Conservation (phyloP, 176 grass and related monocot species). For the Aegilops umbellulata region DNA sequence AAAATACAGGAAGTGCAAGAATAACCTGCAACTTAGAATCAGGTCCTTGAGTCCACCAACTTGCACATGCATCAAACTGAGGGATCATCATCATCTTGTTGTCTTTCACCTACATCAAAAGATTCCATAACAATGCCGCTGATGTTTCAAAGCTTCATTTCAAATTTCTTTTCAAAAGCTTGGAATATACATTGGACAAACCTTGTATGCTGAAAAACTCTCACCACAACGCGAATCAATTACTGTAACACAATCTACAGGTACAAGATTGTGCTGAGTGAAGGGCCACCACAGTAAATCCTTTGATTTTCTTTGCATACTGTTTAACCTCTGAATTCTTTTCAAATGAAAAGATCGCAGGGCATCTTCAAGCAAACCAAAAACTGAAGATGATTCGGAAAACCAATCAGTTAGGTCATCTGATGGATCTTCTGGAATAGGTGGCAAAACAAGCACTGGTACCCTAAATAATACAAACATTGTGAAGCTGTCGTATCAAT, state of each 20-base stretch:
- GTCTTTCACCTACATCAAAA: slow-evolving; percentile 56
- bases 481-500: slow-evolving; percentile 4
- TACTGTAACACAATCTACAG: slow-evolving; percentile 69
- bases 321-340: slow-evolving; percentile 72
- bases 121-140: background rate
- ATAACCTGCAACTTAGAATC: slow-evolving; percentile 82
- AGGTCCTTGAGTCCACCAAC: slow-evolving; percentile 99
- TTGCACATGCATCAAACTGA: slow-evolving; percentile 95
- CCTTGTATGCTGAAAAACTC: slow-evolving; percentile 87
- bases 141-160: background rate
- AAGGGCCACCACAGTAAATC: slow-evolving; percentile 95
- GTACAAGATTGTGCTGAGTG: slow-evolving; percentile 91
- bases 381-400: slow-evolving; percentile 59
- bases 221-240: slow-evolving; percentile 96
- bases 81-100: slow-evolving; percentile 61
- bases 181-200: slow-evolving; percentile 36
- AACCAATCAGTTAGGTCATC: slow-evolving; percentile 89
- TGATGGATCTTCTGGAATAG: slow-evolving; percentile 70
- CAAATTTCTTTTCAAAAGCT: slow-evolving; percentile 3
- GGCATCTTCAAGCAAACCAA: slow-evolving; percentile 56
- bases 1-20: slow-evolving; percentile 5
- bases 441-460: slow-evolving; percentile 72
- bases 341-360: slow-evolving; percentile 65
- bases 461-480: slow-evolving; percentile 48
- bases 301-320: slow-evolving; percentile 76